phyloP scores from a whole-genome alignment of 805 yeast species.

The Hanseniaspora pseudoguilliermondii region DNA sequence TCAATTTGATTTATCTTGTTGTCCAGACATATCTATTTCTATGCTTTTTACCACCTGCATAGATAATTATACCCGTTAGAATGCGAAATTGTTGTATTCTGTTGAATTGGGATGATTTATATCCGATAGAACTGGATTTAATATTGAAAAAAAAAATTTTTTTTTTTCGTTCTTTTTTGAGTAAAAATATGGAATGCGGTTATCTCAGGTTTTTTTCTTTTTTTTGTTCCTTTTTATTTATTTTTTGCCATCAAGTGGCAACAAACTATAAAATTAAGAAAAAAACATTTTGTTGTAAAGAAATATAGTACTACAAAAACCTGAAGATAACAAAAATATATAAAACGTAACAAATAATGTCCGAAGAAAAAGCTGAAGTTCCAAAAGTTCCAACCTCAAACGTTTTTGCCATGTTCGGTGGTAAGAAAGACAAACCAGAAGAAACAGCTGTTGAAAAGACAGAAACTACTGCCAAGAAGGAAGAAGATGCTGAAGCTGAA shows the following conservation, averaged over 20 bases:
- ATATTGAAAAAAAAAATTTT: neutral
- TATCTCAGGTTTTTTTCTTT: neutral
- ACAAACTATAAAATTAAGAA: neutral
- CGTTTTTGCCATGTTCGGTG: constrained; percentile 88
- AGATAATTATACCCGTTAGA: neutral
- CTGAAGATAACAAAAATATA: constrained; percentile 18
- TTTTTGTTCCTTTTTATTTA: constrained; percentile 11
- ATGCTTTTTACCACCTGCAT: constrained; percentile 92
- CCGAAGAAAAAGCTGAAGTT: constrained; percentile 14
- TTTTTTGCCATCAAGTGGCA: neutral
- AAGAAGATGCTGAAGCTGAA: constrained; percentile 19
- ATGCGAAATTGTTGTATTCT: neutral
- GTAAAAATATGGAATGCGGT: neutral
- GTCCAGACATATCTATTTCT: constrained; percentile 63
- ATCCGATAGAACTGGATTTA: neutral
- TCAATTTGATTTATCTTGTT: constrained; percentile 49
- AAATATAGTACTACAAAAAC: neutral
- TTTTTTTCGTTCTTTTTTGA: neutral
- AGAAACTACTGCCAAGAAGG: neutral
- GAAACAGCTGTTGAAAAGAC: constrained; percentile 24
- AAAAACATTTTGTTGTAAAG: neutral
- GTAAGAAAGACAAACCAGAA: constrained; percentile 29
- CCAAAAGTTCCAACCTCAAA: constrained; percentile 57
- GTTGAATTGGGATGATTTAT: neutral
- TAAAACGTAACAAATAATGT: constrained; percentile 19